phyloP scores from a whole-genome alignment of 2,329 filamentous ascomycete species.

The Trichothecium roseum region DNA sequence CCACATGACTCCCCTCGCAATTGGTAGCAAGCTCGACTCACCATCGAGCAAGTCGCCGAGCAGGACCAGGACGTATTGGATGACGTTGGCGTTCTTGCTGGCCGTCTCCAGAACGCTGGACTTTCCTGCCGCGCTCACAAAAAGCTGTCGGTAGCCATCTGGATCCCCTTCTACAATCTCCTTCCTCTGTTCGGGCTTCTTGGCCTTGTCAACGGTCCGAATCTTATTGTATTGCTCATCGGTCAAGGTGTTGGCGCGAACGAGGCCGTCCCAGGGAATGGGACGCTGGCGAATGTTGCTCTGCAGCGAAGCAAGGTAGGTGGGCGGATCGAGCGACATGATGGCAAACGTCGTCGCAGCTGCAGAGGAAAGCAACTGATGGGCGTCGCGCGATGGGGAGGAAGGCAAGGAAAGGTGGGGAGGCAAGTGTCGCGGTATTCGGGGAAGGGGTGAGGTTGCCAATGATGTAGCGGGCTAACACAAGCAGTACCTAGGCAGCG shows the following conservation, averaged over 20 bases:
- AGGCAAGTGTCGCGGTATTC: not conserved
- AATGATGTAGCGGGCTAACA: constrained; percentile 1
- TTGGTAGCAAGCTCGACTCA: constrained; percentile 28
- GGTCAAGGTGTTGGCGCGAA: constrained; percentile 85
- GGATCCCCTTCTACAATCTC: constrained; percentile 73
- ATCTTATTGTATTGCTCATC: constrained; percentile 93
- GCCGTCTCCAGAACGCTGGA: constrained; percentile 72
- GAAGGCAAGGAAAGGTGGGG: not conserved
- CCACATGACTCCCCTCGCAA: too few relatives aligned
- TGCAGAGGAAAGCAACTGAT: constrained; percentile 8
- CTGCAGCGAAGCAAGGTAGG: constrained; percentile 76
- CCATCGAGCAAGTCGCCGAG: constrained; percentile 79
- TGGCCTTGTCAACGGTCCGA: constrained; percentile 90
- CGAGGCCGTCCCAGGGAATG: constrained; percentile 96
- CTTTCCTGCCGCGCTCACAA: constrained; percentile 65
- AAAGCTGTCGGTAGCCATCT: constrained; percentile 67
- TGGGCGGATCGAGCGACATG: constrained; percentile 89
- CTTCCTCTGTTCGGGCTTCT: constrained; percentile 72
- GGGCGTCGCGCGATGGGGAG: not conserved
- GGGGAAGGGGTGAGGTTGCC: constrained; percentile 3
- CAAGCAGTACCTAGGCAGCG: not conserved
- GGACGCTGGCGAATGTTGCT: constrained; percentile 94
- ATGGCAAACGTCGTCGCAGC: constrained; percentile 16
- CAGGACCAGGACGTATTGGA: constrained; percentile 90
- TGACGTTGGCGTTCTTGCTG: constrained; percentile 75